Evolutionary conservation across 2,329 filamentous ascomycete species (phyloP), one percentile per base, ranked within the genome.

Genomic region (Cercospora beticola): DNA sequence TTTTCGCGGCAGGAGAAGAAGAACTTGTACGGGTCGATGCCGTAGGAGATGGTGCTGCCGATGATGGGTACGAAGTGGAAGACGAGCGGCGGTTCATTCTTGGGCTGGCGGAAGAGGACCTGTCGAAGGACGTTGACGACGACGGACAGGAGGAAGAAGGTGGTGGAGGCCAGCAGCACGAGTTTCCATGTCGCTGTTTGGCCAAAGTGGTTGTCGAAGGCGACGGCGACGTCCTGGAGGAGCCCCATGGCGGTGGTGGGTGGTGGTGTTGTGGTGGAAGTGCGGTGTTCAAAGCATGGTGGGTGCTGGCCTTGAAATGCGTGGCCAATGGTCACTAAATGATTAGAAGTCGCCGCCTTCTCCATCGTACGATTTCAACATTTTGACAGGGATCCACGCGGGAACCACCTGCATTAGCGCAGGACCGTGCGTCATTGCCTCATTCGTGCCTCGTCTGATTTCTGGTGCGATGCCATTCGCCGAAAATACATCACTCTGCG

Each of bases 11-110:
- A 87, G 75, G 85, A 75, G 68, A 86, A 85, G 84, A 97, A 97
- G 86, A 97, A 98, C 62, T 84, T 85, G 77, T 92, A 94, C 16
- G 94, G 94, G 77, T 98, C 93, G 82, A 97, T 97, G 80, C 94
- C 94, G 82, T 98, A 99, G 56, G 88, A 92, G 76, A 98, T 85
- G 69, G 95, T 97, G 83, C 90, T 97, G 72, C 94, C 94, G 76
- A 99, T 86, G 74, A 97, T 82, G 76, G 88, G 87, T 33, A 90
- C 81, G 84, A 83, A 87, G 79, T 89, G 88, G 79, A 89, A 89
- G 60, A 89, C 88, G 31, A 89, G 75, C 0, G 88, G 88, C 18
- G 85, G 85, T 72, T 85, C 82, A 65, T 93, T 91, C 62, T 64
- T 57, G 62, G 90, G 87, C 75, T 93, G 94, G 21, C 62, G 92